Evolutionary conservation across 495 filamentous ascomycete genomes (phyloP), one percentile per base, ranked within the genome.

Genomic region (Hyaloscypha hepaticicola): DNA sequence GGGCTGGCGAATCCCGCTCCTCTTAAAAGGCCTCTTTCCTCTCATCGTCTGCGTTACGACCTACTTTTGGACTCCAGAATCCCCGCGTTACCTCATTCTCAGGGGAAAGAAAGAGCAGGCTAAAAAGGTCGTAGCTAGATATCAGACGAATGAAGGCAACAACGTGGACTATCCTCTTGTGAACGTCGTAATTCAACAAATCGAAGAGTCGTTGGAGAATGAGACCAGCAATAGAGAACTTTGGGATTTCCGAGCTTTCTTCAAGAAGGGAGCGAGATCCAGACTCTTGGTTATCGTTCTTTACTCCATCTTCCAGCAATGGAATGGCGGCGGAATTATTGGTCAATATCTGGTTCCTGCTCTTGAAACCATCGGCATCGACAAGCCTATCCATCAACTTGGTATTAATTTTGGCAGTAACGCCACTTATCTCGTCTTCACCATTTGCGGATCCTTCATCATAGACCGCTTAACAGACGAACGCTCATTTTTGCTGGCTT

Each of bases 291-390:
- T 77, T 11, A 57, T 79, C 21, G 55, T 73, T 26, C 69, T 79
- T 19, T 80, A 79, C 69, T 78, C 76, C 0, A 50, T 78, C 34
- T 80, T 80, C 64, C 78, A 80, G 57, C 74, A 77, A 60, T 79
- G 78, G 78, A 79, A 79, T 61, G 76, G 78, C 12, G 76, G 78
- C 22, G 69, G 75, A 24, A 80, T 79, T 24, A 79, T 80, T 48
- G 73, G 72, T 12, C 76, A 78, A 16, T 67, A 80, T 72, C 72
- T 80, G 72, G 68, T 66, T n/a, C 74, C 75, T 1, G 76, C 76
- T 1, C 58, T 78, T 6, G 50, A 77, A 24, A 75, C 74, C 1
- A 65, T 79, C 24, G 76, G 76, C 14, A 72, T 80, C 33, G 61
- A 59, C 4, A 69, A 61, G 19, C 65, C 72, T 8, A 72, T 73